Conservation (phyloP, 2,329 filamentous ascomycete genomes). For the Endothia cerciana region DNA sequence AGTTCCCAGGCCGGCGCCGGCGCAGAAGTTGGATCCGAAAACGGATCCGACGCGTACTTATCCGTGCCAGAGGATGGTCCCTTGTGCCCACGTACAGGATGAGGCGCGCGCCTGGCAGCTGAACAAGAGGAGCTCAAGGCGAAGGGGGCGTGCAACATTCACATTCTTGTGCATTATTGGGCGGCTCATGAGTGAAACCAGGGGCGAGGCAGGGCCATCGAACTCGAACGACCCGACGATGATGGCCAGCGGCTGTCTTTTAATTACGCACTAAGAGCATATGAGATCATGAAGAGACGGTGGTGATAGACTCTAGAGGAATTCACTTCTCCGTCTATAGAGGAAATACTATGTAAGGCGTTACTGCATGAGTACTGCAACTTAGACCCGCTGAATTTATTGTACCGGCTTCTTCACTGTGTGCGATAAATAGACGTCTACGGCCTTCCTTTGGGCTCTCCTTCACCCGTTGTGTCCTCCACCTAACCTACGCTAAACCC, state of each 20-base stretch:
- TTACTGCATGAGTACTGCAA: background rate
- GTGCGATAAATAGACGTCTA: too few relatives aligned
- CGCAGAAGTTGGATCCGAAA: background rate
- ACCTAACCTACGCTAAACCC: background rate
- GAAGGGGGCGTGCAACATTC: background rate
- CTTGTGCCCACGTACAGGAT: background rate
- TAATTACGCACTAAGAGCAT: background rate
- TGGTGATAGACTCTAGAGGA: conserved; percentile 1
- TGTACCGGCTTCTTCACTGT: background rate
- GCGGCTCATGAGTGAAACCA: background rate
- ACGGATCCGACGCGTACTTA: background rate
- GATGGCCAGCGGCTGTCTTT: background rate
- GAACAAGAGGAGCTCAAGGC: background rate
- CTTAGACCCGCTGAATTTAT: background rate
- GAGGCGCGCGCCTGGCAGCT: background rate
- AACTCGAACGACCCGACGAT: background rate
- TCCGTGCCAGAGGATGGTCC: too few relatives aligned
- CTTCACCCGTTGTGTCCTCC: background rate
- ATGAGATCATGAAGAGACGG: conserved; percentile 2
- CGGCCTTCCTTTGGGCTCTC: background rate
- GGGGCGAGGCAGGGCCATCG: background rate
- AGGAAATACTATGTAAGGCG: background rate
- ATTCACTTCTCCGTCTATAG: background rate
- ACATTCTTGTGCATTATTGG: background rate
- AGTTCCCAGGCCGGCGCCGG: background rate